A percentile compares a stretch with the other conserved stretches of the same genome.
phyloP scores from a whole-genome alignment of 1,139 yeast species.

The Hansenula lynferdii region DNA sequence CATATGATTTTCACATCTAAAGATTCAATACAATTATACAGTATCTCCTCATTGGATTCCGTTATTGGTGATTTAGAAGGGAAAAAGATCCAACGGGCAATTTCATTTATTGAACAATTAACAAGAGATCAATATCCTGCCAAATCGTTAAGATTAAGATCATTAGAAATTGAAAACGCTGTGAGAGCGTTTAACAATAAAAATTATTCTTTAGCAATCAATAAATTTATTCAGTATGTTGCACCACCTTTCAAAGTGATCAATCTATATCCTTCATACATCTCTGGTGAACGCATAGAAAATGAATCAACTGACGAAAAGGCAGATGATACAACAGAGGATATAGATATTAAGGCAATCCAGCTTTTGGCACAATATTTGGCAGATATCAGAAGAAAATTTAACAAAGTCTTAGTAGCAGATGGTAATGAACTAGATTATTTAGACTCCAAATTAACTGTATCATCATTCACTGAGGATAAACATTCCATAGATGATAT shows the following conservation, averaged over 20 bases:
- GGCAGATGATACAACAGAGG: slow-evolving; percentile 3
- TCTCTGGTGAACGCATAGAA: slow-evolving; percentile 27
- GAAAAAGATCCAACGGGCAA: slow-evolving; percentile 33
- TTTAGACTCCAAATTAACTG: slow-evolving; percentile 16
- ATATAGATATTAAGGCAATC: slow-evolving; percentile 43
- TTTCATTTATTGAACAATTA: slow-evolving; percentile 34
- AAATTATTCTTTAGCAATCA: slow-evolving; percentile 34
- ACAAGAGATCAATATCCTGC: slow-evolving; percentile 25
- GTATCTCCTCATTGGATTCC: slow-evolving; percentile 30
- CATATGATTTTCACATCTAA: slow-evolving; percentile 18
- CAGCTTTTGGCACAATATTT: slow-evolving; percentile 50
- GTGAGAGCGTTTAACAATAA: slow-evolving; percentile 28
- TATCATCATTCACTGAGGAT: slow-evolving; percentile 19
- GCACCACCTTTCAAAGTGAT: slow-evolving; percentile 55
- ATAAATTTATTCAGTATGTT: slow-evolving; percentile 44
- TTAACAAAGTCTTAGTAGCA: slow-evolving; percentile 26
- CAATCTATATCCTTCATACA: slow-evolving; percentile 35
- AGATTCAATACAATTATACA: slow-evolving; percentile 30
- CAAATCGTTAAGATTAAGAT: slow-evolving; percentile 33
- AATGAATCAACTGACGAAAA: neutral
- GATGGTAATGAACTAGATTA: slow-evolving; percentile 18
- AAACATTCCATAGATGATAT: slow-evolving; percentile 24
- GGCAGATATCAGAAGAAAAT: slow-evolving; percentile 45
- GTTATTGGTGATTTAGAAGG: slow-evolving; percentile 37
- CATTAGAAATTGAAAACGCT: slow-evolving; percentile 40